phyloP scores from a whole-genome alignment of 768 basidiomycete species.

The Russula earlei region DNA sequence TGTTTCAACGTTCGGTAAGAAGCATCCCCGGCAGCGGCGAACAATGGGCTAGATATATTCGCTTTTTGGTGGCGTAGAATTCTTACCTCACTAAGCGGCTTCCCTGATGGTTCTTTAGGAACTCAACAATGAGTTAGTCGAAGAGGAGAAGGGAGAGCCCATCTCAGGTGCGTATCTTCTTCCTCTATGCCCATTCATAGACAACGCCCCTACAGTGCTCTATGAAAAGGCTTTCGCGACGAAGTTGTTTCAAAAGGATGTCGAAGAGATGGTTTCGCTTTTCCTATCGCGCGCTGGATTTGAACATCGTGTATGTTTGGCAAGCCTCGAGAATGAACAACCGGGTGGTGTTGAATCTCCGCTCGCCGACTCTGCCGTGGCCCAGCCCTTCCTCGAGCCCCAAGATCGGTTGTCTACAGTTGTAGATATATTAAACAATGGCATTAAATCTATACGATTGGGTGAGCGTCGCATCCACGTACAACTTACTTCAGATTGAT shows the following conservation, averaged over 20 bases:
- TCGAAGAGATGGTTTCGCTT: constrained; percentile 16
- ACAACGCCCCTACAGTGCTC: background rate
- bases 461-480: background rate
- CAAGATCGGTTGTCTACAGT: constrained; percentile 44
- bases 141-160: constrained; percentile 12
- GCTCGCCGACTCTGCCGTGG: constrained; percentile 20
- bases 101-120: background rate
- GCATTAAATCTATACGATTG: constrained; percentile 9
- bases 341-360: background rate
- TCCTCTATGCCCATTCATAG: background rate
- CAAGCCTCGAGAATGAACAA: background rate
- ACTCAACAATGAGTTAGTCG: constrained; percentile 7
- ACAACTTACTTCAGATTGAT: background rate
- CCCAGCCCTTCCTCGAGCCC: constrained; percentile 19
- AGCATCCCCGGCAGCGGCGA: constrained; percentile 73
- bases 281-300: constrained; percentile 18
- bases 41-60: constrained; percentile 70
- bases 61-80: constrained; percentile 45
- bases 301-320: constrained; percentile 12
- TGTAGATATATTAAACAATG: constrained; percentile 31
- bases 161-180: constrained; percentile 3
- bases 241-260: constrained; percentile 15
- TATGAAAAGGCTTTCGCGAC: constrained; percentile 16
- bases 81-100: background rate
- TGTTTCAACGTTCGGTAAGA: constrained; percentile 49